Evolutionary conservation across 2,329 filamentous ascomycete genomes (phyloP).

Genomic region (Aspergillus fijiensis): DNA sequence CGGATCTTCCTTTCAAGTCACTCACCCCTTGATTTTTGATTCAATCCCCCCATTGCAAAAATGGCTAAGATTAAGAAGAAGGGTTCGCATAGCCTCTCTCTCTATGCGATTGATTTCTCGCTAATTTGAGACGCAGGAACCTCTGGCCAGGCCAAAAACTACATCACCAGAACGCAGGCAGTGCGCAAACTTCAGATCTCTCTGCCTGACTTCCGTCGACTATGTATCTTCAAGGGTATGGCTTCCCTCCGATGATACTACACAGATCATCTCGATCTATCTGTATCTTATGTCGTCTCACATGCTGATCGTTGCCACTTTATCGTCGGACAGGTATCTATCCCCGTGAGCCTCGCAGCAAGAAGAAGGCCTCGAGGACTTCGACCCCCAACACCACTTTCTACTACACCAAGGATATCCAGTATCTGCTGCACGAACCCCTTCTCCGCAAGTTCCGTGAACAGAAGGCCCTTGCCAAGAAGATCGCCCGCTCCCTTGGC

Average conservation of each 20-base stretch:
- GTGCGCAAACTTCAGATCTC: constrained; percentile 97
- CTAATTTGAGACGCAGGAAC: constrained; percentile 54
- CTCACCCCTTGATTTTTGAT: constrained; percentile 12
- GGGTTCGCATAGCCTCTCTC: constrained; percentile 49
- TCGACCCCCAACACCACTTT: constrained; percentile 91
- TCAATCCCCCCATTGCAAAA: constrained; percentile 27
- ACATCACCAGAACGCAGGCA: constrained; percentile 93
- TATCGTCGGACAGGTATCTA: constrained; percentile 67
- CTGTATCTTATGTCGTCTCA: background rate
- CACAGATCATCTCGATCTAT: background rate
- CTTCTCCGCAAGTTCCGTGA: constrained; percentile 93
- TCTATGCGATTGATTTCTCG: background rate
- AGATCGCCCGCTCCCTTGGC: constrained; percentile 89
- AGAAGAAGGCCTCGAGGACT: constrained; percentile 93
- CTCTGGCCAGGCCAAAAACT: constrained; percentile 94
- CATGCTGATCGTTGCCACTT: constrained; percentile 18
- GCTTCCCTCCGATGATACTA: background rate
- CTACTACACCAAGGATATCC: constrained; percentile 89
- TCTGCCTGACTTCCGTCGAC: constrained; percentile 91
- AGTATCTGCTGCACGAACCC: constrained; percentile 96
- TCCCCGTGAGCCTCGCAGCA: constrained; percentile 91
- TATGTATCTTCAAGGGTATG: constrained; percentile 95
- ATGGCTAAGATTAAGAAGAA: constrained; percentile 89
- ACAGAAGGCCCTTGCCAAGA: constrained; percentile 95
- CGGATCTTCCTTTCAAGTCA: constrained; percentile 27